phyloP scores from a whole-genome alignment of 179 eudicot genomes.

The Beta corolliflora region DNA sequence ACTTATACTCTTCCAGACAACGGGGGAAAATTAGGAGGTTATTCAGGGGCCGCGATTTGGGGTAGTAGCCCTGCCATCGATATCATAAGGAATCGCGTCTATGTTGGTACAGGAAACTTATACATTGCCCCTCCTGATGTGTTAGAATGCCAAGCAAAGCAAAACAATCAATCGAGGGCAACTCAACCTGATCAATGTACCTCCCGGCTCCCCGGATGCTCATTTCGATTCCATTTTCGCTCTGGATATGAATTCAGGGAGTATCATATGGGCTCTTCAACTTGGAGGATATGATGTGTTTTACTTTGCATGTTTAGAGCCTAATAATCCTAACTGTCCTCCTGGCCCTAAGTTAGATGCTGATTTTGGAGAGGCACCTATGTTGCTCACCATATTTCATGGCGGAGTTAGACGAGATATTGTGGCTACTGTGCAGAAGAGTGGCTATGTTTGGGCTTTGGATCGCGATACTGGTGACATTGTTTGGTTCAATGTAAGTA shows the following conservation, averaged over 20 bases:
- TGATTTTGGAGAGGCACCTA: slow-evolving; percentile 66
- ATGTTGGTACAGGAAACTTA: slow-evolving; percentile 64
- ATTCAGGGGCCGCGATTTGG: slow-evolving; percentile 78
- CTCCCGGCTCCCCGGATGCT: slow-evolving; percentile 34
- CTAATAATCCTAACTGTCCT: slow-evolving; percentile 64
- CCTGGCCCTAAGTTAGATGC: slow-evolving; percentile 80
- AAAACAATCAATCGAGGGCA: slow-evolving; percentile 32
- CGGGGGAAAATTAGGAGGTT: slow-evolving; percentile 51
- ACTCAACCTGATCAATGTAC: slow-evolving; percentile 36
- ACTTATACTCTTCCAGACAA: slow-evolving; percentile 68
- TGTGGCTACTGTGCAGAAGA: slow-evolving; percentile 39
- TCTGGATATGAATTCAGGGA: slow-evolving; percentile 29
- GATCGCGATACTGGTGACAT: slow-evolving; percentile 51
- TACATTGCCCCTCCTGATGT: slow-evolving; percentile 60
- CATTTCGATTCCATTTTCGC: slow-evolving; percentile 35
- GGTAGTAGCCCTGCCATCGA: slow-evolving; percentile 87
- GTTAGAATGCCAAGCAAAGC: slow-evolving; percentile 44
- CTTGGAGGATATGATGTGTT: slow-evolving; percentile 46
- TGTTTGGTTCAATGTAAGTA: slow-evolving; percentile 54
- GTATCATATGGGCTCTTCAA: slow-evolving; percentile 32
- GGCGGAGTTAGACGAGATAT: slow-evolving; percentile 32
- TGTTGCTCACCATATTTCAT: slow-evolving; percentile 28
- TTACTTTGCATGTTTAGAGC: slow-evolving; percentile 37
- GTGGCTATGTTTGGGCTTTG: slow-evolving; percentile 64
- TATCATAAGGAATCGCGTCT: slow-evolving; percentile 42